These are phyloP conservation scores for Podila epigama DNA, from an alignment of 192 early-diverging fungal species.

Conservation along the genomic window DNA sequence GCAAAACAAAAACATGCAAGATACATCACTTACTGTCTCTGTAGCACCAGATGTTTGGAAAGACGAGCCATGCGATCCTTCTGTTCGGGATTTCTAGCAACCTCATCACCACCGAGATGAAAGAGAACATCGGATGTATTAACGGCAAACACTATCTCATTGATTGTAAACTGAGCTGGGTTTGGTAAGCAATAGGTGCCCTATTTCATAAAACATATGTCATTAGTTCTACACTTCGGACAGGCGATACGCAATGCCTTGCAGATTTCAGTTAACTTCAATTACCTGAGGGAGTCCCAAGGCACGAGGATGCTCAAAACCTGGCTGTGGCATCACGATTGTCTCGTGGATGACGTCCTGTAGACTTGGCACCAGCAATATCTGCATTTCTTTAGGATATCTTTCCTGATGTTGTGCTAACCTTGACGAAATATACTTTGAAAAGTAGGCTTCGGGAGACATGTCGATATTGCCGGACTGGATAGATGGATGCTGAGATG, in stretches of 20 bases:
- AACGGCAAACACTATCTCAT: conserved; percentile 83
- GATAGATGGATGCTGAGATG: conserved; percentile 64
- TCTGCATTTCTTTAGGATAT: conserved; percentile 51
- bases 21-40: conserved; percentile 62
- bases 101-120: conserved; percentile 75
- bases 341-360: conserved; percentile 79
- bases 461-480: conserved; percentile 59
- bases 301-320: conserved; percentile 41
- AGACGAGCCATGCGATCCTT: conserved; percentile 75
- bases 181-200: conserved; percentile 67
- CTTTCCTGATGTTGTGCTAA: conserved; percentile 60
- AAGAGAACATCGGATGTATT: conserved; percentile 80
- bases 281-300: conserved; percentile 53
- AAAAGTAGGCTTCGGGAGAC: conserved; percentile 71
- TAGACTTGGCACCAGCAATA: conserved; percentile 79
- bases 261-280: too few species aligned
- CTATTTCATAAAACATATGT: too few species aligned
- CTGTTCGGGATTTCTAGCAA: conserved; percentile 47
- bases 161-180: conserved; percentile 83
- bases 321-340: conserved; percentile 86
- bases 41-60: conserved; percentile 79
- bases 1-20: background rate
- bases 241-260: too few species aligned
- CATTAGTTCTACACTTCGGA: too few species aligned
- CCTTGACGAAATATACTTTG: conserved; percentile 60